Base-by-base conservation (phyloP, 2,329 filamentous ascomycete species). In the Colletotrichum somersetense region DNA sequence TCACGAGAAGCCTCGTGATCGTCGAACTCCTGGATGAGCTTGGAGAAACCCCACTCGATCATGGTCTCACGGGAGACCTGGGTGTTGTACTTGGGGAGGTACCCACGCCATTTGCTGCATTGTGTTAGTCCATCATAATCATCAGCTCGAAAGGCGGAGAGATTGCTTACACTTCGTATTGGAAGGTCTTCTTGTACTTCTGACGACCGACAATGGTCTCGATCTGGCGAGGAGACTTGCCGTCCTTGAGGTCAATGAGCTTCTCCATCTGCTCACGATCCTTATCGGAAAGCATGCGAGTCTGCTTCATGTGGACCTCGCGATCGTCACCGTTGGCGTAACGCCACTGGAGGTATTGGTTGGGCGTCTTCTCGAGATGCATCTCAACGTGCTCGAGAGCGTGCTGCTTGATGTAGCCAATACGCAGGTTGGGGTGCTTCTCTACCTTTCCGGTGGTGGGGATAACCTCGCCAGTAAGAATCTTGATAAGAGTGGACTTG, bases 321-420 rank as follows among this genome's bases (percentile, higher is more conserved):
- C 96, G 94, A 78, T 99, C 96, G 77, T 98, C 96, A 79, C 96
- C 96, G 79, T 98, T 94, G 78, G 94, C 94, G 80, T 98, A 99
- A 78, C 96, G 93, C 96, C 96, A 99, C 84, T 98, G 96, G 44
- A 99, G 89, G 80, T 99, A 99, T 84, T 99, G 96, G 82, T 97
- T 98, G 52, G 96, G 96, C 0, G 96, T 99, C 90, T 99, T 99
- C 84, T 99, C 96, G 77, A 98, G 87, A 80, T 99, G 96, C 96
- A 98, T 97, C 85, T 99, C 96, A 14, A 99, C 96, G 89, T 99
- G 96, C 87, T 99, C 96, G 16, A 99, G 89, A 56, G 96, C 96
- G 83, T 99, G 96, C 86, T 99, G 96, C 87, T 98, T 98, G 86
- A 99, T 98, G 87, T 99, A 99, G 66, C 96, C 96, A 78, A 99